Base-by-base conservation (phyloP, 2,329 filamentous ascomycete species). In the Talaromyces verruculosus region DNA sequence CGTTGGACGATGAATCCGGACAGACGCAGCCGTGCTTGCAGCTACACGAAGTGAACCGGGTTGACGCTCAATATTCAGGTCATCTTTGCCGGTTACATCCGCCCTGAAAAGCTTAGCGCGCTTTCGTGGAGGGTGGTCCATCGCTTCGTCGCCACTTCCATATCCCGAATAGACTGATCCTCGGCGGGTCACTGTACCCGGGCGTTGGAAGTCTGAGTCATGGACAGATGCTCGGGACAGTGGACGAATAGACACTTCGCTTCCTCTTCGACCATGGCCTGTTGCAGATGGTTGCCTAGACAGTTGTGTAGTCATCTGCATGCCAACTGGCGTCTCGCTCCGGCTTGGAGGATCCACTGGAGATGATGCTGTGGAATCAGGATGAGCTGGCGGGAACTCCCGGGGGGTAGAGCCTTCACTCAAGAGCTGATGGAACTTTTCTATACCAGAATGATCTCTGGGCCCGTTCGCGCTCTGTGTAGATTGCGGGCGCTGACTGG, bases 1-100 rank as follows among this genome's bases (percentile, higher is more conserved):
- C 3, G 91, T 84, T 3, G 94, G 94, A 53, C 93, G 87, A 76
- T 97, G 91, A 58, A 89, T 89, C 51, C 94, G 90, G 66, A 98
- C 84, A 5, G 93, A 97, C 49, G 92, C 92, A 53, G 93, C 90
- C 17, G 91, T 96, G 75, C 92, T 96, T 57, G 94, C 94, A 67
- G 91, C 89, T n/a, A 97, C 92, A 59, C 93, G 87, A 30, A 98
- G 82, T 3, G 92, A 96, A 59, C 95, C 92, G 10, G 88, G 86
- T 35, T 88, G 88, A 45, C 87, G 84, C 61, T 89, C 91, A 72
- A 97, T 82, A 65, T 82, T 82, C 70, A 91, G 25, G 87, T 87
- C 68, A 84, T 76, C 86, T 70, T 87, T 89, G 61, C 89, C 88
- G n/a, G 88, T 88, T 80, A 88, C 89, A 68, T 91, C 87, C 13